Conservation (phyloP, 2,329 filamentous ascomycete genomes). For the Penicillium olsonii region DNA sequence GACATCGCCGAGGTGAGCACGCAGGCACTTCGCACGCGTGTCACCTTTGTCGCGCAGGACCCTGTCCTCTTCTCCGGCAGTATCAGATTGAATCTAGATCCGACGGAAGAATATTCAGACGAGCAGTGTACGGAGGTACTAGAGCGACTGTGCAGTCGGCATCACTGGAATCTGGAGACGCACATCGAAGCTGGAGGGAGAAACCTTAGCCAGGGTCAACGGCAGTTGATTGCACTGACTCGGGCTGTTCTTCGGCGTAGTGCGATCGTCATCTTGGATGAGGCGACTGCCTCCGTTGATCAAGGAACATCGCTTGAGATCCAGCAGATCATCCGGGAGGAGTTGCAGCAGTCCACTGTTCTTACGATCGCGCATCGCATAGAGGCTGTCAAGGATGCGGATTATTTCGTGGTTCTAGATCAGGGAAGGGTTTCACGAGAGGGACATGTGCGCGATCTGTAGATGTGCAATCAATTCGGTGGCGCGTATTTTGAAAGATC, state of each 20-base stretch:
- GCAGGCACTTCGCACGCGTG: slow-evolving; percentile 60
- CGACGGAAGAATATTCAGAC: slow-evolving; percentile 59
- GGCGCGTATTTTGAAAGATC: not conserved
- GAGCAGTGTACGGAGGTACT: slow-evolving; percentile 57
- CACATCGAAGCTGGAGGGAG: slow-evolving; percentile 61
- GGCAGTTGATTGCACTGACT: slow-evolving; percentile 65
- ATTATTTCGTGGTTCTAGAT: slow-evolving; percentile 57
- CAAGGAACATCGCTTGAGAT: slow-evolving; percentile 58
- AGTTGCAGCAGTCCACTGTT: slow-evolving; percentile 53
- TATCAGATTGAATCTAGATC: slow-evolving; percentile 64
- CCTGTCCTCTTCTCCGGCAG: slow-evolving; percentile 65
- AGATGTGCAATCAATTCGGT: not conserved
- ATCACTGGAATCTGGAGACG: slow-evolving; percentile 59
- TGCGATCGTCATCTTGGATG: slow-evolving; percentile 65
- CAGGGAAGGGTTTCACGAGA: slow-evolving; percentile 48
- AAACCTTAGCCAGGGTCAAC: slow-evolving; percentile 65
- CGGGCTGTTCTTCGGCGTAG: slow-evolving; percentile 64
- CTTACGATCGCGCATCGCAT: slow-evolving; percentile 67
- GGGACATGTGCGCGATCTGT: slow-evolving; percentile 30
- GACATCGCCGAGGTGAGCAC: slow-evolving; percentile 62
- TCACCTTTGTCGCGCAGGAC: slow-evolving; percentile 69
- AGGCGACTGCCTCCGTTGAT: slow-evolving; percentile 67
- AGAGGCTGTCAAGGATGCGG: slow-evolving; percentile 62
- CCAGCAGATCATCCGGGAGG: slow-evolving; percentile 39
- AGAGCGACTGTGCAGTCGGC: slow-evolving; percentile 54